Percentiles rank a stretch among this genome's conserved stretches.
phyloP scores from a whole-genome alignment of 2,329 filamentous ascomycete species.

The Colletotrichum tabaci region DNA sequence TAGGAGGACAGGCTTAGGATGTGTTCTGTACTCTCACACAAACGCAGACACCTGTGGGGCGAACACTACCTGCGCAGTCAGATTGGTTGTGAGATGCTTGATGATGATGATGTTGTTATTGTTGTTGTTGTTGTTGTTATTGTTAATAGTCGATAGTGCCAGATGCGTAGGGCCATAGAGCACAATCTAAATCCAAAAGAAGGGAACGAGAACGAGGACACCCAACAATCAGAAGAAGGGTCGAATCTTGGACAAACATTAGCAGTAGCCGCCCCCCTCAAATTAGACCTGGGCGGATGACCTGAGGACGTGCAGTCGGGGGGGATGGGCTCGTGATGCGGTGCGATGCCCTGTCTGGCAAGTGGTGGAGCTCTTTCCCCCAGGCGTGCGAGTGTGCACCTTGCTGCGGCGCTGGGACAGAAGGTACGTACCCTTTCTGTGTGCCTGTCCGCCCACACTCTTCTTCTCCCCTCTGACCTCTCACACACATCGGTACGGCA shows the following conservation, averaged over 20 bases:
- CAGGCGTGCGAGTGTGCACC: slow-evolving; percentile 10
- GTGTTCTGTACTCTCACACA: neutral
- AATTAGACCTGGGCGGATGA: slow-evolving; percentile 11
- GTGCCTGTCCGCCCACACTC: neutral
- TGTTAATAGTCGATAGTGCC: too few relatives aligned
- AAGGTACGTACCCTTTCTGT: slow-evolving; percentile 1
- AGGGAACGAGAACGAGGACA: neutral
- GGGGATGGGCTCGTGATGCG: slow-evolving; percentile 37
- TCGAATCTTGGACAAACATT: neutral
- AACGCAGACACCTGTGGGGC: neutral
- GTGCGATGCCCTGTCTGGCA: slow-evolving; percentile 21
- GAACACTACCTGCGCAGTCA: neutral
- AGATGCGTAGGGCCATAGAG: neutral
- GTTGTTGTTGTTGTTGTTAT: too few relatives aligned
- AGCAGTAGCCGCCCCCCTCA: neutral
- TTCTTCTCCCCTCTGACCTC: neutral
- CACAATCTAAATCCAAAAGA: neutral
- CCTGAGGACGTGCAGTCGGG: slow-evolving; percentile 23
- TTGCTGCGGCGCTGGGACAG: slow-evolving; percentile 6
- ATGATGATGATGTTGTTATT: too few relatives aligned
- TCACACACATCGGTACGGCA: neutral
- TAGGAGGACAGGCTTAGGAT: slow-evolving; percentile 8
- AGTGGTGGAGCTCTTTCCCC: slow-evolving; percentile 29
- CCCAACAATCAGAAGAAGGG: neutral
- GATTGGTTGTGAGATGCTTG: neutral